Conservation (phyloP, 139 green algal genomes). For the Gonium pectorale region DNA sequence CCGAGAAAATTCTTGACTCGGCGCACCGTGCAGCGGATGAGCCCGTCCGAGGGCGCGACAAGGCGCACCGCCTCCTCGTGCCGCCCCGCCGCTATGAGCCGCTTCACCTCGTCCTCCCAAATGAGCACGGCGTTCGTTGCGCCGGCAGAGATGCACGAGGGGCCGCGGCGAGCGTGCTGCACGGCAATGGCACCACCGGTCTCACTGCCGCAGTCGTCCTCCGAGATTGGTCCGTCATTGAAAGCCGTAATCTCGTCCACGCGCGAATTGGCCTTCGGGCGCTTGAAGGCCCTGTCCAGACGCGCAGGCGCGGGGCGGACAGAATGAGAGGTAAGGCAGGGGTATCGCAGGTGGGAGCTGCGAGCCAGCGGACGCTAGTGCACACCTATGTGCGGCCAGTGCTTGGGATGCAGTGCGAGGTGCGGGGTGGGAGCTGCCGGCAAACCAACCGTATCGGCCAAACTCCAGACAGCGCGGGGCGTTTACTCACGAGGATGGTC, state of each 20-base stretch:
- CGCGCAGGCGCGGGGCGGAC: too few relatives aligned
- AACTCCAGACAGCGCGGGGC: too few relatives aligned
- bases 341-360: too few relatives aligned
- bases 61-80: conserved; percentile 47
- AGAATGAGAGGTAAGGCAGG: too few relatives aligned
- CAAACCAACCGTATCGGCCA: too few relatives aligned
- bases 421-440: too few relatives aligned
- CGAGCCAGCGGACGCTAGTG: too few relatives aligned
- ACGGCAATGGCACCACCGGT: neutral
- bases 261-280: neutral
- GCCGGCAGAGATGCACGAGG: neutral
- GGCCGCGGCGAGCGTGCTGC: neutral
- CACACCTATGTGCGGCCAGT: too few relatives aligned
- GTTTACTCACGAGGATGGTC: too few relatives aligned
- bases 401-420: too few relatives aligned
- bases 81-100: conserved; percentile 12
- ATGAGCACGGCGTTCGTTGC: neutral
- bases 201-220: neutral
- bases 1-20: conserved; percentile 52
- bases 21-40: conserved; percentile 60
- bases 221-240: neutral
- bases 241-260: neutral
- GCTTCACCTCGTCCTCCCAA: conserved; percentile 55
- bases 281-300: neutral
- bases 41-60: conserved; percentile 41